These are phyloP conservation scores for Sparassis latifolia DNA, from an alignment of 1,284 basidiomycete genomes.

Conservation along the genomic window DNA sequence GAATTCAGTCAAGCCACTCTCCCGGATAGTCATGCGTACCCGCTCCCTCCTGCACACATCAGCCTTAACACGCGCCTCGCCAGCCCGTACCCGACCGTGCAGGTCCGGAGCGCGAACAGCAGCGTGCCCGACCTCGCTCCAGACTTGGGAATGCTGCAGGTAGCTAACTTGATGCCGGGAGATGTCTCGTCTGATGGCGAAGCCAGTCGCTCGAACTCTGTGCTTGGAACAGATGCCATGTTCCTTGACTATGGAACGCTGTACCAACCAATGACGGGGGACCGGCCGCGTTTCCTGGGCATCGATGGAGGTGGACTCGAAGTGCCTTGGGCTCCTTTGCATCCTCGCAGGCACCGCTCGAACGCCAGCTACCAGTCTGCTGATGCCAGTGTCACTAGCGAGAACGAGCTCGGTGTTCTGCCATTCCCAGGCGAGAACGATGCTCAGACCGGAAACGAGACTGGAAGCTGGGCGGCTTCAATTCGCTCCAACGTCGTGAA, in stretches of 20 bases:
- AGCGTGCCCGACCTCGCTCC: conserved; percentile 27
- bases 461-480: conserved; percentile 26
- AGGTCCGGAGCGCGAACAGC: conserved; percentile 13
- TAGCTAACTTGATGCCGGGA: conserved; percentile 37
- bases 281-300: conserved; percentile 19
- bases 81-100: conserved; percentile 19
- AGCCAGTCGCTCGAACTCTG: conserved; percentile 24
- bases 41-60: conserved; percentile 7
- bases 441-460: not conserved
- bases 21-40: conserved; percentile 6
- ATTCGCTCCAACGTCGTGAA: conserved; percentile 30
- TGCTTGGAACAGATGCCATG: conserved; percentile 12
- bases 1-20: not conserved
- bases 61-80: conserved; percentile 17
- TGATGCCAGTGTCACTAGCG: not conserved
- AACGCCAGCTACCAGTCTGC: not conserved
- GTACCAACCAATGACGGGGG: conserved; percentile 8
- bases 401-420: conserved; percentile 9
- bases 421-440: conserved; percentile 15
- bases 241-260: conserved; percentile 17
- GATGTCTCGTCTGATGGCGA: conserved; percentile 33
- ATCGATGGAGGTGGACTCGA: conserved; percentile 15
- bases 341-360: conserved; percentile 1
- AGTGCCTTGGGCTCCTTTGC: conserved; percentile 18
- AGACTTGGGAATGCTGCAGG: conserved; percentile 30